Conservation (phyloP, 2,329 filamentous ascomycete species). For the Pseudogymnoascus sp. region DNA sequence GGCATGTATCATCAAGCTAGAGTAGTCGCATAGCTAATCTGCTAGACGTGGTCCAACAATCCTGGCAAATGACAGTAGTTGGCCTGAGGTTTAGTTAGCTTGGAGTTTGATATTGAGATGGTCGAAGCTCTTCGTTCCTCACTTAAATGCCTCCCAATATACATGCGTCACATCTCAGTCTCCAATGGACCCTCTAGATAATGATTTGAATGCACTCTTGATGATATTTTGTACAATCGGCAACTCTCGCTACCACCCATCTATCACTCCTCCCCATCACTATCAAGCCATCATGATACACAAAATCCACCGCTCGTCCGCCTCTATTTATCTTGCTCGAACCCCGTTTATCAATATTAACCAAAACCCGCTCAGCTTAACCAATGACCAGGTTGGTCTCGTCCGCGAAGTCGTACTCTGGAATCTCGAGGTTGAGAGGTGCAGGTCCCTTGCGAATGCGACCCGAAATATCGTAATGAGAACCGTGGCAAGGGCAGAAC, state of each 20-base stretch:
- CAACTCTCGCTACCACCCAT: slow-evolving; percentile 11
- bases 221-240: slow-evolving; percentile 14
- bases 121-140: not conserved
- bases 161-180: not conserved
- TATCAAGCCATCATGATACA: slow-evolving; percentile 12
- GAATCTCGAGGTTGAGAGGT: slow-evolving; percentile 94
- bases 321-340: slow-evolving; percentile 29
- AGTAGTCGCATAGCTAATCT: not conserved
- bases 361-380: slow-evolving; percentile 45
- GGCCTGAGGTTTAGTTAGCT: not conserved
- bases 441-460: slow-evolving; percentile 96
- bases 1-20: not conserved
- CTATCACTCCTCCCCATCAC: slow-evolving; percentile 11
- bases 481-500: slow-evolving; percentile 99
- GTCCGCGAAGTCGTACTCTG: slow-evolving; percentile 84
- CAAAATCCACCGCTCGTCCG: slow-evolving; percentile 19
- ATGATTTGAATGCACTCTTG: slow-evolving; percentile 11
- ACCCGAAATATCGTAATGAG: slow-evolving; percentile 99
- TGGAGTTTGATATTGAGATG: not conserved
- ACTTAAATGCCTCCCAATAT: not conserved
- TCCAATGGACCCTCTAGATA: not conserved
- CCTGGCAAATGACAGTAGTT: not conserved
- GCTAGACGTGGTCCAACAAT: not conserved
- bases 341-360: slow-evolving; percentile 10
- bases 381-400: slow-evolving; percentile 86